Evolutionary conservation across 345 rosid species (phyloP).

Genomic region (Melaleuca quinquenervia): DNA sequence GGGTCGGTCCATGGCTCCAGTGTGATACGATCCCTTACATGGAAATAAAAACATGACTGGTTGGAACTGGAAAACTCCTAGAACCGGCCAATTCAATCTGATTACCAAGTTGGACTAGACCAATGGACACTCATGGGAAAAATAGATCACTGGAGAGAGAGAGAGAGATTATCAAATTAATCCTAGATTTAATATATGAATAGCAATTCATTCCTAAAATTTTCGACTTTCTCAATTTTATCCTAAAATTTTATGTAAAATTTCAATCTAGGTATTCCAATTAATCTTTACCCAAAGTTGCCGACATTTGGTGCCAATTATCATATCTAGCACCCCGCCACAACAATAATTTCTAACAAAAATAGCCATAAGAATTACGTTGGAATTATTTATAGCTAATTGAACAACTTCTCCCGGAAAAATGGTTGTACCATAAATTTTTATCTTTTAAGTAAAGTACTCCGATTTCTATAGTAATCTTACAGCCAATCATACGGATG

Average conservation of each 20-base stretch:
- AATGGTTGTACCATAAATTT: not conserved
- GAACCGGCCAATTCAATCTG: too few species aligned
- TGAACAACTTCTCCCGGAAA: not conserved
- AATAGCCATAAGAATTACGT: not conserved
- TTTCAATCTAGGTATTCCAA: not conserved
- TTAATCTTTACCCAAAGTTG: not conserved
- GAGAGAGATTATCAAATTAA: not conserved
- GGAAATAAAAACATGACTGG: too few species aligned
- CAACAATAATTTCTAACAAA: not conserved
- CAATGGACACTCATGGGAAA: too few species aligned
- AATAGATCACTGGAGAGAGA: not conserved
- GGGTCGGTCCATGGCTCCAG: accelerated
- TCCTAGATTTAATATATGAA: not conserved
- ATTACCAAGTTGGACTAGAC: too few species aligned
- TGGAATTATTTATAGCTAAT: not conserved
- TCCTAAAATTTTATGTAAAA: not conserved
- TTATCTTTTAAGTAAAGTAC: not conserved
- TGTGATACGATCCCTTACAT: too few species aligned
- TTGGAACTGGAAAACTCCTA: too few species aligned
- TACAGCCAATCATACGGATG: not conserved
- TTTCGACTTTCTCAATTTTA: not conserved
- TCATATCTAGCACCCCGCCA: not conserved
- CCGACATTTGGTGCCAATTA: accelerated
- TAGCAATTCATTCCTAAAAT: accelerated
- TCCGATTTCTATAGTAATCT: not conserved